Evolutionary conservation across 1,284 basidiomycete species (phyloP).

Genomic region (Xerocomus cyaneibrunnescens): DNA sequence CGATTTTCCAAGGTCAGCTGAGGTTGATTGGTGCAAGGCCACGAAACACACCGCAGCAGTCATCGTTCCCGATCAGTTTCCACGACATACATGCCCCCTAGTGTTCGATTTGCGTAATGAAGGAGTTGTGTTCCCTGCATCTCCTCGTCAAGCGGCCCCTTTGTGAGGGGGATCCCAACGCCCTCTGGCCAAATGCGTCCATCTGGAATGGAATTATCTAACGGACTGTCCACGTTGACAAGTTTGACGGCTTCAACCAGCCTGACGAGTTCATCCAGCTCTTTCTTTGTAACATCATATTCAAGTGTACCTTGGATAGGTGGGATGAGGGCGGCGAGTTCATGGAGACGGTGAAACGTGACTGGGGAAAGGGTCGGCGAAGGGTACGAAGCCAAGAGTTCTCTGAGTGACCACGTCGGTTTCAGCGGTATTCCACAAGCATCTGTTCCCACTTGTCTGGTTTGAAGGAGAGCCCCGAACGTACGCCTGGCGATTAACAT

Average conservation of each 20-base stretch:
- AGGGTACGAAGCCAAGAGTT: slow-evolving; percentile 72
- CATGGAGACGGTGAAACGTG: slow-evolving; percentile 61
- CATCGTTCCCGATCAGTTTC: slow-evolving; percentile 44
- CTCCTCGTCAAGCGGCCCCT: slow-evolving; percentile 26
- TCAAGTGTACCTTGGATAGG: slow-evolving; percentile 55
- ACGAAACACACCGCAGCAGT: slow-evolving; percentile 11
- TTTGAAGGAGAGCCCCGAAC: slow-evolving; percentile 4
- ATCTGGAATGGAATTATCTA: slow-evolving; percentile 39
- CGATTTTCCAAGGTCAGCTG: neutral
- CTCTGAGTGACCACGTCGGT: slow-evolving; percentile 75
- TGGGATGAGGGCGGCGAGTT: slow-evolving; percentile 66
- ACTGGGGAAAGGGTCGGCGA: slow-evolving; percentile 55
- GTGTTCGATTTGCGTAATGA: slow-evolving; percentile 48
- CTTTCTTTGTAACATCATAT: slow-evolving; percentile 48
- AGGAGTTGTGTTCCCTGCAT: slow-evolving; percentile 47
- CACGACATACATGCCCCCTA: slow-evolving; percentile 45
- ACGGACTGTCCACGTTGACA: slow-evolving; percentile 43
- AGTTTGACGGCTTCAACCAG: slow-evolving; percentile 77
- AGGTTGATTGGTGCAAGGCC: neutral
- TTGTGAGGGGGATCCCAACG: slow-evolving; percentile 35
- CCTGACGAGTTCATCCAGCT: slow-evolving; percentile 67
- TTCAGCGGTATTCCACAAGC: slow-evolving; percentile 56
- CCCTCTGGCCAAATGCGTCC: slow-evolving; percentile 46
- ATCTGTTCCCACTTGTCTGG: slow-evolving; percentile 42
- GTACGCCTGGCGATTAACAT: slow-evolving; percentile 6